Base-by-base conservation (phyloP, 2,329 filamentous ascomycete species). In the Gyromitra esculenta region DNA sequence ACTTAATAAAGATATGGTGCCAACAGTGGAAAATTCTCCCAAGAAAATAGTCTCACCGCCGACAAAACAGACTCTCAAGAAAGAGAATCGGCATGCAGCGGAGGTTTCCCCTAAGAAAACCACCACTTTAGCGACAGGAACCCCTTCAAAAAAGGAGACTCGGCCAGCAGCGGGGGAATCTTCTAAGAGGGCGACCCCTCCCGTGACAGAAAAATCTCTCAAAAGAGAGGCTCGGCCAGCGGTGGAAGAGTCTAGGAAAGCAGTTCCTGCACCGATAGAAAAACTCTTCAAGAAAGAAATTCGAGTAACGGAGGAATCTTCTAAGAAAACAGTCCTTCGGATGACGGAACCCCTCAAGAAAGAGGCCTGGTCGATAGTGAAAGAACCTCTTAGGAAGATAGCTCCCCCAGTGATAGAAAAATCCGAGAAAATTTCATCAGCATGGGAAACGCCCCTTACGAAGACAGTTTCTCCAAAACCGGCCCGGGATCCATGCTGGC, bases 401-500 rank as follows among this genome's bases (percentile, higher is more conserved):
- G 11, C 8, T n/a, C 13, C 48, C 41, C 39, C 35, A 43, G 9
- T 21, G 7, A 37, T 9, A 56, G 63, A 64, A 21, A 63, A 63
- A n/a, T 3, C 35, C 45, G 62, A 21, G 21, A 63, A 45, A 25
- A 43, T 54, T 21, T 6, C 52, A 5, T 56, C 45, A 37, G 57
- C 35, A 5, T 64, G 57, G 68, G 45, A 43, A 37, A 45, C 35
- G 0, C 68, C 68, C 39, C 57, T 64, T 56, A 25, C 31, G 21
- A 64, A 43, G 48, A 41, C 5, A 64, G 39, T 11, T 43, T 21
- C 59, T 39, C 52, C 52, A 43, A 48, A 59, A 39, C 31, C 41
- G 48, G 31, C 6, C 18, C 60, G 37, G 18, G 59, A 71, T 7
- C 5, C 37, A n/a, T 75, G 72, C 31, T 75, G 72, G 72, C 9